Percentiles rank a stretch among this genome's conserved stretches.
Evolutionary conservation across 2,329 filamentous ascomycete species (phyloP).

Genomic region (Verticillium longisporum): DNA sequence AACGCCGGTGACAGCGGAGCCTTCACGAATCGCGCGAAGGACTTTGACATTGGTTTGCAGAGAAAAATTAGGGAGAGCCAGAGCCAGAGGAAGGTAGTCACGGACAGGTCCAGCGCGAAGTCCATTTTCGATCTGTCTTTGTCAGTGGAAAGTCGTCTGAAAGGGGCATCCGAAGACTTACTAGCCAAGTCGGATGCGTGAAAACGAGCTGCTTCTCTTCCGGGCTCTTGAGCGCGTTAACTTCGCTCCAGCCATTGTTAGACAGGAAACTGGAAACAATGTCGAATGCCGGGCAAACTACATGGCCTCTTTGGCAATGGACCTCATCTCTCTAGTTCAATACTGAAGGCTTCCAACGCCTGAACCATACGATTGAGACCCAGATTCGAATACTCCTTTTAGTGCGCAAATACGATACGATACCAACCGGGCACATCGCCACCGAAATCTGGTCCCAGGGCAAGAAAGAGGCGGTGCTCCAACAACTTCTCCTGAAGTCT

Average conservation of each 20-base stretch:
- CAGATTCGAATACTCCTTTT: too few relatives aligned
- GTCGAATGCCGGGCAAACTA: slow-evolving; percentile 2
- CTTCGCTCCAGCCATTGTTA: slow-evolving; percentile 10
- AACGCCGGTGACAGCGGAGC: slow-evolving; percentile 27
- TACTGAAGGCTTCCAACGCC: too few relatives aligned
- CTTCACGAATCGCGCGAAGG: slow-evolving; percentile 11
- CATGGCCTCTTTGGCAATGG: too few relatives aligned
- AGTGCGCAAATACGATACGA: too few relatives aligned
- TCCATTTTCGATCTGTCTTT: slow-evolving; percentile 7
- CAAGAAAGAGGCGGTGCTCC: too few relatives aligned
- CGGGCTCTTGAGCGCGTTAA: slow-evolving; percentile 9
- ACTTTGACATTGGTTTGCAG: slow-evolving; percentile 12
- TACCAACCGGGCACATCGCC: too few relatives aligned
- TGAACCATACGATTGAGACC: too few relatives aligned
- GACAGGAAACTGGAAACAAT: slow-evolving; percentile 10
- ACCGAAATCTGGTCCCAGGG: too few relatives aligned
- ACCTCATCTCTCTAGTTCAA: too few relatives aligned
- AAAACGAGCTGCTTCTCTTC: slow-evolving; percentile 12
- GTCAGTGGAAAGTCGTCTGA: neutral
- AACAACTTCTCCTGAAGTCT: too few relatives aligned
- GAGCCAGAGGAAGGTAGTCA: slow-evolving; percentile 33
- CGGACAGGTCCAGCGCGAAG: slow-evolving; percentile 12
- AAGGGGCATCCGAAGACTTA: neutral
- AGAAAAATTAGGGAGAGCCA: slow-evolving; percentile 28
- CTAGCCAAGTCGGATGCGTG: slow-evolving; percentile 11